Percentiles rank a stretch among this genome's conserved stretches.
These are phyloP conservation scores for Alternaria triticina DNA, from an alignment of 2,329 filamentous ascomycete species.

Conservation along the genomic window DNA sequence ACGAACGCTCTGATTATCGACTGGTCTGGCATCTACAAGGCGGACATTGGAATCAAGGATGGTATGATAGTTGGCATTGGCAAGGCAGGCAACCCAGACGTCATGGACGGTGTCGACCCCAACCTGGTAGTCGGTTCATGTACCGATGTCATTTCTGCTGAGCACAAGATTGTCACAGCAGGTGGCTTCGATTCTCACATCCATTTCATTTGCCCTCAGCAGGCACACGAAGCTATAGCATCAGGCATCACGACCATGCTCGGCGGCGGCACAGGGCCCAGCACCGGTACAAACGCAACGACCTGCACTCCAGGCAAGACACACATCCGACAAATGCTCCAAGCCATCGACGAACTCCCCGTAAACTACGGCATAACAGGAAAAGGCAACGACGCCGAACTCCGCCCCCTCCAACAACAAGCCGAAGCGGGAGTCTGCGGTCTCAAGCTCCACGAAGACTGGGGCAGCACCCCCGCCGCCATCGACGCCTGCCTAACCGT, in stretches of 20 bases:
- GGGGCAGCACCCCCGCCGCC: slow-evolving; percentile 88
- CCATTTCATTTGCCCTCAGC: slow-evolving; percentile 94
- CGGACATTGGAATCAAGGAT: slow-evolving; percentile 91
- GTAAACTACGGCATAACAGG: slow-evolving; percentile 90
- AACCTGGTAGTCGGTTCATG: slow-evolving; percentile 83
- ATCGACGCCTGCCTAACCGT: slow-evolving; percentile 83
- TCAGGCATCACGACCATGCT: slow-evolving; percentile 90
- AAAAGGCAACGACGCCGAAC: slow-evolving; percentile 86
- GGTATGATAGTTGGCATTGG: slow-evolving; percentile 87
- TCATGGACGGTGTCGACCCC: slow-evolving; percentile 85
- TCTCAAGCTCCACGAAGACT: slow-evolving; percentile 94
- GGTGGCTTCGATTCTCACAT: slow-evolving; percentile 91
- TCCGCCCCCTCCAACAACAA: slow-evolving; percentile 76
- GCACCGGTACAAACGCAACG: slow-evolving; percentile 87
- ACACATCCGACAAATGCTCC: slow-evolving; percentile 87
- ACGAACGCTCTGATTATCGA: slow-evolving; percentile 91
- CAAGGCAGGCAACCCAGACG: slow-evolving; percentile 95
- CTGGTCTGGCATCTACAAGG: slow-evolving; percentile 93
- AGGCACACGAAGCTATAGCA: slow-evolving; percentile 80
- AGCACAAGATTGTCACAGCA: slow-evolving; percentile 88
- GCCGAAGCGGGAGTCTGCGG: slow-evolving; percentile 84
- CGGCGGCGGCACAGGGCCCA: slow-evolving; percentile 91
- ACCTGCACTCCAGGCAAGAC: slow-evolving; percentile 89
- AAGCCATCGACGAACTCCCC: slow-evolving; percentile 80
- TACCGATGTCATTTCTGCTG: slow-evolving; percentile 90